These are phyloP conservation scores for Colletotrichum agaves DNA, from an alignment of 2,329 filamentous ascomycete genomes.

Conservation along the genomic window DNA sequence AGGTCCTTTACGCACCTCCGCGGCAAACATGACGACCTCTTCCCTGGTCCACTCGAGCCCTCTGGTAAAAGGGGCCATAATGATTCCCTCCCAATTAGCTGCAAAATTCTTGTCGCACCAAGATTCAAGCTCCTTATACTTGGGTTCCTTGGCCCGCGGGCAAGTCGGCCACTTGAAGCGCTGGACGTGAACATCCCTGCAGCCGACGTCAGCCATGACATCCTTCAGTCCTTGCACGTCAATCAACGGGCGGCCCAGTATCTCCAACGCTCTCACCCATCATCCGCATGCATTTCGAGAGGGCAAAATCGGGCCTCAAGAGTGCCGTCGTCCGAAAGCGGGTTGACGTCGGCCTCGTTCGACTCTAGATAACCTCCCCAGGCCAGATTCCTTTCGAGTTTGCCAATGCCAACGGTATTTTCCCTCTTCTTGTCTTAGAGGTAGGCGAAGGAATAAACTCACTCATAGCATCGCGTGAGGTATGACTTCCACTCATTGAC, in stretches of 20 bases:
- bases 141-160: conserved; percentile 61
- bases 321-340: conserved; percentile 50
- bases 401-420: too few relatives aligned
- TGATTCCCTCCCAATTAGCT: conserved; percentile 29
- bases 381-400: conserved; percentile 42
- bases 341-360: background rate
- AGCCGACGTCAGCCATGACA: conserved; percentile 62
- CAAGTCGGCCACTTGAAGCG: conserved; percentile 61
- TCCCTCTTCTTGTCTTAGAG: background rate
- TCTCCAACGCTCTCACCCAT: conserved; percentile 49
- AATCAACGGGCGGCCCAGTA: conserved; percentile 51
- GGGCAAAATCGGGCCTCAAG: conserved; percentile 49
- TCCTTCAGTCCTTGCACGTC: conserved; percentile 49
- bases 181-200: conserved; percentile 60
- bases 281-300: conserved; percentile 46
- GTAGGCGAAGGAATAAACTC: background rate
- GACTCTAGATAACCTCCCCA: conserved; percentile 56
- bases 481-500: conserved; percentile 61
- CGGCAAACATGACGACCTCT: conserved; percentile 9
- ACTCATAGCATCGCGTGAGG: conserved; percentile 56
- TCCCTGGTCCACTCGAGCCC: conserved; percentile 15
- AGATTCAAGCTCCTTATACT: conserved; percentile 62
- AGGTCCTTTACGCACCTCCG: conserved; percentile 40
- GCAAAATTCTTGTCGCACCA: conserved; percentile 3
- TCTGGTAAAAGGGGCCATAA: conserved; percentile 32